Evolutionary conservation across 306 rosid species (phyloP).

Genomic region (Dryas octopetala): DNA sequence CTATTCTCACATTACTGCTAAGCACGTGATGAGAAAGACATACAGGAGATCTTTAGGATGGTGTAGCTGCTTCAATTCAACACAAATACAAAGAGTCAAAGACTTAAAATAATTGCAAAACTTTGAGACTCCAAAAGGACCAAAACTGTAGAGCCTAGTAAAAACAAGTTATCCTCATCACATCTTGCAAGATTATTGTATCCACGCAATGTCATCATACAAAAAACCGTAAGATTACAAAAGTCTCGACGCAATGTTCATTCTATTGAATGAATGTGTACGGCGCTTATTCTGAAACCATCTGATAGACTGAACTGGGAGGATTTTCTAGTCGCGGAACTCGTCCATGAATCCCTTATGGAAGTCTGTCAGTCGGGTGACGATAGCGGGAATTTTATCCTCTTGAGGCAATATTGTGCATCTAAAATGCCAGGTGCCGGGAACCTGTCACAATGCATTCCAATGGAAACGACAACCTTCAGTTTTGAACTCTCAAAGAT

Average conservation of each 20-base stretch:
- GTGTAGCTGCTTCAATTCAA: too few species aligned
- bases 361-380: slow-evolving; percentile 74
- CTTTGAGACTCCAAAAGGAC: neutral
- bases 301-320: neutral
- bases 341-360: slow-evolving; percentile 72
- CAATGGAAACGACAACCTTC: neutral
- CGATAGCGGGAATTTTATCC: slow-evolving; percentile 91
- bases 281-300: slow-evolving; percentile 14
- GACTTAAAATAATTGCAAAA: neutral
- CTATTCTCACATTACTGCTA: too few species aligned
- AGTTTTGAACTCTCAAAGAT: neutral
- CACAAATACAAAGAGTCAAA: too few species aligned
- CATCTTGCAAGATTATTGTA: neutral
- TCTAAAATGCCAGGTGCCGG: slow-evolving; percentile 98
- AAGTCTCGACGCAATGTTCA: slow-evolving; percentile 15
- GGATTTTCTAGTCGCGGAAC: slow-evolving; percentile 51
- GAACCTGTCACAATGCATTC: slow-evolving; percentile 52
- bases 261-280: neutral
- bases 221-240: neutral
- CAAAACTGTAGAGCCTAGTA: neutral
- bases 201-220: slow-evolving; percentile 6
- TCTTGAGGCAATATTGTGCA: slow-evolving; percentile 93
- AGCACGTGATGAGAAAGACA: too few species aligned
- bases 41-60: too few species aligned
- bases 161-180: neutral